Evolutionary conservation across 2,329 filamentous ascomycete genomes (phyloP).

Genomic region (Cladosporium halotolerans): DNA sequence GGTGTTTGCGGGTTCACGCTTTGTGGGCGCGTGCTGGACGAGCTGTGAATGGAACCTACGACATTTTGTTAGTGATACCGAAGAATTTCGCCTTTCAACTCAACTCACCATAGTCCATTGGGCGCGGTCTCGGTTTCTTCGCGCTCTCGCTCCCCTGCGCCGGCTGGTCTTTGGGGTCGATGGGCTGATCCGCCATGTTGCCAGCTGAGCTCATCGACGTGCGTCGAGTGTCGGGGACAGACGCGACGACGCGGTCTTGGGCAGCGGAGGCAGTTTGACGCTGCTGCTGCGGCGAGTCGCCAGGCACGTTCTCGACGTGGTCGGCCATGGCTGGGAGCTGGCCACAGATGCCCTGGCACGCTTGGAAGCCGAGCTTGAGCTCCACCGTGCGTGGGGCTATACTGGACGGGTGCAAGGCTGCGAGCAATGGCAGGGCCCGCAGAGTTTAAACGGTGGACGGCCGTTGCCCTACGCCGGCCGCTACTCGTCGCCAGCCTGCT

Average conservation of each 20-base stretch:
- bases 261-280: not conserved
- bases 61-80: conserved; percentile 9
- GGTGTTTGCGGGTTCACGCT: conserved; percentile 30
- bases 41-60: conserved; percentile 20
- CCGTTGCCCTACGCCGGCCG: not conserved
- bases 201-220: conserved; percentile 19
- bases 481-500: not conserved
- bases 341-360: not conserved
- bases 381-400: conserved; percentile 8
- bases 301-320: not conserved
- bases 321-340: conserved; percentile 9
- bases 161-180: conserved; percentile 7
- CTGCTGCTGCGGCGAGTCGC: not conserved
- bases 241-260: conserved; percentile 10
- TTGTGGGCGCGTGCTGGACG: conserved; percentile 17
- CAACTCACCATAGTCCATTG: conserved; percentile 24
- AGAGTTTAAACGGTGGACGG: not conserved
- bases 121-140: conserved; percentile 20
- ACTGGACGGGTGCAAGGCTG: not conserved
- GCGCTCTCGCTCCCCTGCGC: conserved; percentile 15
- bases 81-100: not conserved
- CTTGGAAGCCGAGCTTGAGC: not conserved
- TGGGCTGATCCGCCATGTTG: conserved; percentile 15
- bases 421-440: not conserved
- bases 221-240: conserved; percentile 18